Base-by-base conservation (phyloP, 345 rosid genomes). In the Arabidopsis suecica region DNA sequence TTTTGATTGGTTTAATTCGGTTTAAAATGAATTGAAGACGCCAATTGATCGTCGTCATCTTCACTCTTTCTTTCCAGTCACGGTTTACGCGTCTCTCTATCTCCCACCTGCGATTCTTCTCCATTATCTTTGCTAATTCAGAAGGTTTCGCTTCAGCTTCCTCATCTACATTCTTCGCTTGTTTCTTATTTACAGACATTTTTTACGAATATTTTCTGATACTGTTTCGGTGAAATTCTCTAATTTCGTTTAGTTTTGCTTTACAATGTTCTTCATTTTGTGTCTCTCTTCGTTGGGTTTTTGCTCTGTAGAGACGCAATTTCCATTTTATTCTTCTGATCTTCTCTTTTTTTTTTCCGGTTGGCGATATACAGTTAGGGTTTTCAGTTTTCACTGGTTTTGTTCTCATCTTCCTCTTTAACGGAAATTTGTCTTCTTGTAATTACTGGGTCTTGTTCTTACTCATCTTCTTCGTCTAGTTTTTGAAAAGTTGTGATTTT, bases 21-120 rank as follows among this genome's bases (percentile, higher is more conserved):
- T 11, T 45, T 11, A 10, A 40, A 10, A 51, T 1, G 20, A 56
- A 28, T 28, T 3, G 32, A 3, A 28, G 32, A 28, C 32, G 32
- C 32, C 32, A 28, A 5, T 1, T 55, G 30, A 4, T 42, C 53
- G 55, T 56, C 42, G 32, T 28, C 41, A 6, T 3, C 3, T 4
- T 50, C 53, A 6, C 42, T 18, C n/a, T n/a, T 33, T 30, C 58
- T 61, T 61, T 53, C 48, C 71, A 44, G 42, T 44, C 56, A 54
- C 53, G 36, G 42, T 65, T 57, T 20, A 30, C 48, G 45, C 22
- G 47, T 45, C 66, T 58, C 25, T 40, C 61, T 59, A 44, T 11
- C 44, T n/a, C 10, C 13, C 16, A 53, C 54, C 53, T 61, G 45
- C 16, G 12, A 30, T 42, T 51, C 63, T 56, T 54, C 71, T 49